Conservation (phyloP, 1,284 basidiomycete species). For the Kalmanozyma brasiliensis region DNA sequence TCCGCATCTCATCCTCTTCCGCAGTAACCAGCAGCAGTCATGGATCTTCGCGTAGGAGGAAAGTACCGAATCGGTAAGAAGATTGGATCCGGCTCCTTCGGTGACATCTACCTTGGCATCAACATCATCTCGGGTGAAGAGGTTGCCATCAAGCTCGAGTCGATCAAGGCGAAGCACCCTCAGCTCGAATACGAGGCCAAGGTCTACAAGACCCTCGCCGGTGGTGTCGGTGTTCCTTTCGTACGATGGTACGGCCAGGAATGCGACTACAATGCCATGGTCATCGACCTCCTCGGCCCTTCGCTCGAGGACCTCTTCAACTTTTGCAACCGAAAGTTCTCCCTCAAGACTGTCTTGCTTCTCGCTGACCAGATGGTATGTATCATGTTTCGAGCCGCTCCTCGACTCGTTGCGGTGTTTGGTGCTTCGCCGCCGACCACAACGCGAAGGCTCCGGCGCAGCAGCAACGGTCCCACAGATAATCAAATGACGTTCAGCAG, state of each 20-base stretch:
- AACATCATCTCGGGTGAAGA: slow-evolving; percentile 99
- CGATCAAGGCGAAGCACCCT: slow-evolving; percentile 99
- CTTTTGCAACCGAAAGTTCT: slow-evolving; percentile 99
- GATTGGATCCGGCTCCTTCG: slow-evolving; percentile 98
- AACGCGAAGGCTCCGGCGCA: no score
- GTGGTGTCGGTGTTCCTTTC: slow-evolving; percentile 97
- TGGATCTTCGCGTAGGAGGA: slow-evolving; percentile 95
- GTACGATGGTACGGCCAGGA: slow-evolving; percentile 98
- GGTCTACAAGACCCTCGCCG: slow-evolving; percentile 83
- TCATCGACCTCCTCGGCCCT: slow-evolving; percentile 94
- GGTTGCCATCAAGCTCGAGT: slow-evolving; percentile 99
- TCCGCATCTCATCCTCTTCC: slow-evolving; percentile 8
- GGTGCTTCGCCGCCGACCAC: no score
- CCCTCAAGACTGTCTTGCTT: slow-evolving; percentile 93
- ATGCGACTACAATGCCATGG: slow-evolving; percentile 99
- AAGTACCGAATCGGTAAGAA: slow-evolving; percentile 97
- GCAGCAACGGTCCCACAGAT: background rate
- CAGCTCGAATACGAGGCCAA: slow-evolving; percentile 92
- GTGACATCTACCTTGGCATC: slow-evolving; percentile 99
- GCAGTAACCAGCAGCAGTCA: slow-evolving; percentile 58
- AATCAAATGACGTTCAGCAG: background rate
- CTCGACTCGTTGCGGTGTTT: background rate
- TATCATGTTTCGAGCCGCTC: slow-evolving; percentile 17
- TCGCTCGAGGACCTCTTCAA: slow-evolving; percentile 99
- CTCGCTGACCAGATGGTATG: slow-evolving; percentile 94